These are phyloP conservation scores for Boletus patriciae DNA, from an alignment of 768 basidiomycete species.

Conservation along the genomic window DNA sequence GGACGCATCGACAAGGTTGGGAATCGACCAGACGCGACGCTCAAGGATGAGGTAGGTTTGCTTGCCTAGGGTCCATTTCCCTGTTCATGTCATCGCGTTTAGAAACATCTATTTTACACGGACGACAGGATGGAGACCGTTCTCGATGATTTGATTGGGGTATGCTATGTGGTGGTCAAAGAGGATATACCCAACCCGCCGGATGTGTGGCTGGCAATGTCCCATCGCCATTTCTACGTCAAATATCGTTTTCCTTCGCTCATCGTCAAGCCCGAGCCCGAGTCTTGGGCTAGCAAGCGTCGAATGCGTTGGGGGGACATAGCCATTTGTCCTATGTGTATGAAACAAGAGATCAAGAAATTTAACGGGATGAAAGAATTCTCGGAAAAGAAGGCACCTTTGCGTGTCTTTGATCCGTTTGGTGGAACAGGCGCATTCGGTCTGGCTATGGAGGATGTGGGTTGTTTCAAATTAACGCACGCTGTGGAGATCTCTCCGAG, in stretches of 20 bases:
- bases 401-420: constrained; percentile 44
- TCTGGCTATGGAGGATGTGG: constrained; percentile 53
- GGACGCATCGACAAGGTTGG: constrained; percentile 48
- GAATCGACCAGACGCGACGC: constrained; percentile 37
- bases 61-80: background rate
- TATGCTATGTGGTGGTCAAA: constrained; percentile 49
- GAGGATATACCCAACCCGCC: constrained; percentile 35
- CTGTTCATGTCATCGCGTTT: background rate
- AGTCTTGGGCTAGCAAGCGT: constrained; percentile 39
- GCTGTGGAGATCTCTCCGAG: constrained; percentile 75
- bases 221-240: constrained; percentile 59
- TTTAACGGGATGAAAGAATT: constrained; percentile 36
- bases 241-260: constrained; percentile 50
- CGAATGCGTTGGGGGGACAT: constrained; percentile 38
- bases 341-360: constrained; percentile 30
- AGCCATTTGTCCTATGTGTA: constrained; percentile 48
- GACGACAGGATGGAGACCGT: constrained; percentile 39
- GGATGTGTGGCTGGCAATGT: constrained; percentile 49
- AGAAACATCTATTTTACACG: constrained; percentile 67
- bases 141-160: constrained; percentile 43
- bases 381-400: constrained; percentile 21
- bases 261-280: constrained; percentile 11
- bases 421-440: constrained; percentile 60
- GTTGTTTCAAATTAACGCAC: constrained; percentile 59
- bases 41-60: constrained; percentile 57